phyloP scores from a whole-genome alignment of 768 basidiomycete genomes.

The Termitomyces sp. region DNA sequence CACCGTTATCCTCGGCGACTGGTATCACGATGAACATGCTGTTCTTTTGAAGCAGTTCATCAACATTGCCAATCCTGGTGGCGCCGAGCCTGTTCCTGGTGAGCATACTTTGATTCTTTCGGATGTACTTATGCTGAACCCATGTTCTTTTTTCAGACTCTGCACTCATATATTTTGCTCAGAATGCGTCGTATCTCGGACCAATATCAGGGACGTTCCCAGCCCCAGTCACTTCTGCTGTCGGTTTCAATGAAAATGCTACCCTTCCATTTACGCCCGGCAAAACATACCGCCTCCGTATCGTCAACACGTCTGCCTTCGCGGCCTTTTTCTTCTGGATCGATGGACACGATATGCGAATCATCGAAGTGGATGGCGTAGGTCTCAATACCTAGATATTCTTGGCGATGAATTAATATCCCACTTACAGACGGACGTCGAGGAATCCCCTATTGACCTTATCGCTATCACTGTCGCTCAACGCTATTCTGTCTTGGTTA shows the following conservation, averaged over 20 bases:
- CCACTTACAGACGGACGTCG: conserved; percentile 61
- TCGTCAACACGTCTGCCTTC: conserved; percentile 82
- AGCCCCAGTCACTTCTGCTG: conserved; percentile 49
- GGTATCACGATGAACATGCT: conserved; percentile 83
- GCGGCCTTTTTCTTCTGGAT: conserved; percentile 84
- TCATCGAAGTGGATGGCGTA: conserved; percentile 85
- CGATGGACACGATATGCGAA: conserved; percentile 80
- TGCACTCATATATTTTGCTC: conserved; percentile 79
- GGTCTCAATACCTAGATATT: conserved; percentile 21
- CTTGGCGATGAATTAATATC: background rate
- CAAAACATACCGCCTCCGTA: conserved; percentile 84
- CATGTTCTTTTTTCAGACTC: conserved; percentile 46
- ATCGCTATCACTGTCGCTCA: conserved; percentile 83
- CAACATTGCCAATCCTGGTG: conserved; percentile 71
- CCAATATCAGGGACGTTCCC: conserved; percentile 50
- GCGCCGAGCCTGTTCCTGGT: conserved; percentile 90
- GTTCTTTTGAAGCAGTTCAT: conserved; percentile 65
- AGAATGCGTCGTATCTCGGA: conserved; percentile 68
- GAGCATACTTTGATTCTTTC: conserved; percentile 10
- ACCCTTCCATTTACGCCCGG: conserved; percentile 82
- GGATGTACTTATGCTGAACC: background rate
- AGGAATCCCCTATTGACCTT: conserved; percentile 69
- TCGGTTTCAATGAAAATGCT: conserved; percentile 87
- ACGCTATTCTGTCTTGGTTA: conserved; percentile 90
- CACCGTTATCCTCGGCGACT: conserved; percentile 83